These are phyloP conservation scores for Myriosclerotinia scirpicola DNA, from an alignment of 2,329 filamentous ascomycete species.

Conservation along the genomic window DNA sequence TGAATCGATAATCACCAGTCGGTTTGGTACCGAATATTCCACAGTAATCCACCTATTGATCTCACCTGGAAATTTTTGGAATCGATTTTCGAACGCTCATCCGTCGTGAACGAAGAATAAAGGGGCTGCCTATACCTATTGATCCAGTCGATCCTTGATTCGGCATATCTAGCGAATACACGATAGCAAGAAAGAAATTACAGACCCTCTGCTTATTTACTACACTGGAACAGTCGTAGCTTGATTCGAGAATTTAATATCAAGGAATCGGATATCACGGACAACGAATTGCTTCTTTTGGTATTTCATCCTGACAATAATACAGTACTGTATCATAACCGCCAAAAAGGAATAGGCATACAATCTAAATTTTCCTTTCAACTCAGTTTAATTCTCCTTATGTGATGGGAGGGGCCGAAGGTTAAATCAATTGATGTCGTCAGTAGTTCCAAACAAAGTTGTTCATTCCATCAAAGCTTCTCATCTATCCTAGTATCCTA, in stretches of 20 bases:
- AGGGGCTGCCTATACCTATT: neutral
- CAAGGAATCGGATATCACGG: neutral
- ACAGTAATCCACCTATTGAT: neutral
- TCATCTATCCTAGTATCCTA: neutral
- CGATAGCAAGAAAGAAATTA: neutral
- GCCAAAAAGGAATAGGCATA: neutral
- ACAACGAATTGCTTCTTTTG: neutral
- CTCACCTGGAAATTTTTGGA: neutral
- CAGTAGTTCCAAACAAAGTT: conserved; percentile 4
- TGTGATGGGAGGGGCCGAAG: neutral
- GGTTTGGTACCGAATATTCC: neutral
- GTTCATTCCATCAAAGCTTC: neutral
- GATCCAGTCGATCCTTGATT: neutral
- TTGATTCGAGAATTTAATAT: neutral
- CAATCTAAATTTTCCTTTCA: neutral
- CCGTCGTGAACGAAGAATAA: neutral
- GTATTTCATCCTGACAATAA: neutral
- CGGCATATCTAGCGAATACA: neutral
- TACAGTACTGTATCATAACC: neutral
- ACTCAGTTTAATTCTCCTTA: neutral
- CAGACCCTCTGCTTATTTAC: neutral
- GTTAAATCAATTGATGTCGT: neutral
- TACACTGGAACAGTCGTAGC: neutral
- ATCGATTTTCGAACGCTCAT: neutral
- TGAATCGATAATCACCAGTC: conserved; percentile 3